Evolutionary conservation across 768 basidiomycete species (phyloP), one percentile per base, ranked within the genome.

Genomic region (Mycena metata): DNA sequence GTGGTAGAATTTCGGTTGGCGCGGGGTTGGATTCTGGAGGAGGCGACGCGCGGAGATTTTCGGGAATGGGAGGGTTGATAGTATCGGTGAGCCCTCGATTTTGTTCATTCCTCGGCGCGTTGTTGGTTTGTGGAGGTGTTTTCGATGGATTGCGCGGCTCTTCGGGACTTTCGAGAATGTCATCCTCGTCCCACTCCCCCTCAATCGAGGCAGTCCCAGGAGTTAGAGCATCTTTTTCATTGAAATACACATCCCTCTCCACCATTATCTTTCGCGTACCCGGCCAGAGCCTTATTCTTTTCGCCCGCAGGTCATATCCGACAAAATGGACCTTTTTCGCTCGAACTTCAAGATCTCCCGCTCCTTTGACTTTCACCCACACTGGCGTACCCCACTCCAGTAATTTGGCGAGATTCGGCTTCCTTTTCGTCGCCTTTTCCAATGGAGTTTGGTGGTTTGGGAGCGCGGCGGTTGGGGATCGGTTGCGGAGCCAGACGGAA

Each of bases 241-340:
- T 30, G 30, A 30, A 30, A 30, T 30, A 30, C 30, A 30, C 30
- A 30, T 79, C 74, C 41, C 71, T 43, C 58, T 80, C 78, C 24
- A 78, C 65, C 24, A 70, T 74, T 13, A 80, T 71, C 17, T 13
- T 60, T 7, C 64, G 54, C 42, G 76, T 76, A 8, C 47, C 63
- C 35, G 75, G 74, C 76, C 75, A 80, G 35, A 80, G 69, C 6
- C 74, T 68, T 46, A 72, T 70, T 5, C 76, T 77, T 23, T 71
- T 70, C 9, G 62, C 49, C 51, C 76, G 73, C 16, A 64, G 33
- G 55, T 78, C 75, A 56, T 72, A 70, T 17, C 77, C 71, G 5
- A 78, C 57, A 46, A 75, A 77, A 10, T 42, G 51, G 0, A 69
- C 76, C 51, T 75, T 30, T 9, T 51, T 55, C 1, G 64, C 70